These are phyloP conservation scores for Cytospora piceae DNA, from an alignment of 2,329 filamentous ascomycete genomes.

Conservation along the genomic window DNA sequence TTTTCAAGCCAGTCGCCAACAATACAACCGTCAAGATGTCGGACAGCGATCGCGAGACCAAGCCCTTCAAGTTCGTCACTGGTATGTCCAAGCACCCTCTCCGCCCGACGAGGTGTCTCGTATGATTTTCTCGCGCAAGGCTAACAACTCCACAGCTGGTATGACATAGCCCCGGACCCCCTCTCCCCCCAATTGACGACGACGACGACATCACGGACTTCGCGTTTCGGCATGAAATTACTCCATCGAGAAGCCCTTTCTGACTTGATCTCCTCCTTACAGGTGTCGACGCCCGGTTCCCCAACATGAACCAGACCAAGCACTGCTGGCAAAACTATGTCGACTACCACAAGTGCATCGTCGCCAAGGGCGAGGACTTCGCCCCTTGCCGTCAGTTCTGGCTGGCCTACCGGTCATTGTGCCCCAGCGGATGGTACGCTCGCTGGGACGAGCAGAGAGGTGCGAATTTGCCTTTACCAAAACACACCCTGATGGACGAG, in stretches of 20 bases:
- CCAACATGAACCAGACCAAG: conserved; percentile 98
- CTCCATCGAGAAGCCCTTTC: conserved; percentile 40
- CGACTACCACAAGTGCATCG: conserved; percentile 99
- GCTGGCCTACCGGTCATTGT: conserved; percentile 94
- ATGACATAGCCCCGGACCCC: conserved; percentile 29
- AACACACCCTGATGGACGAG: conserved; percentile 44
- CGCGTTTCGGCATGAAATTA: conserved; percentile 20
- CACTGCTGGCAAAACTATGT: conserved; percentile 99
- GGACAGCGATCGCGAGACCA: conserved; percentile 86
- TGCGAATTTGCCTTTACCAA: conserved; percentile 40
- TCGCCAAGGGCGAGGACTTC: conserved; percentile 98
- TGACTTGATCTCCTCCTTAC: conserved; percentile 32
- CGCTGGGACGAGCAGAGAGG: conserved; percentile 98
- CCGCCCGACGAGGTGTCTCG: conserved; percentile 29
- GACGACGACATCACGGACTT: conserved; percentile 15
- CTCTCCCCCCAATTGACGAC: background rate
- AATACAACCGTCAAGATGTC: conserved; percentile 73
- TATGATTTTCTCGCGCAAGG: conserved; percentile 33
- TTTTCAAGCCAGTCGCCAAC: conserved; percentile 35
- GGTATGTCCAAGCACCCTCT: conserved; percentile 64
- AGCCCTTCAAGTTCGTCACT: conserved; percentile 99
- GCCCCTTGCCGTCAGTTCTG: conserved; percentile 95
- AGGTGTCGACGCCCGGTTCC: conserved; percentile 99
- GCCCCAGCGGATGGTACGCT: conserved; percentile 90
- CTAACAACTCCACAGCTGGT: conserved; percentile 37